Conservation (phyloP, 306 rosid genomes). For the Prunus mume region DNA sequence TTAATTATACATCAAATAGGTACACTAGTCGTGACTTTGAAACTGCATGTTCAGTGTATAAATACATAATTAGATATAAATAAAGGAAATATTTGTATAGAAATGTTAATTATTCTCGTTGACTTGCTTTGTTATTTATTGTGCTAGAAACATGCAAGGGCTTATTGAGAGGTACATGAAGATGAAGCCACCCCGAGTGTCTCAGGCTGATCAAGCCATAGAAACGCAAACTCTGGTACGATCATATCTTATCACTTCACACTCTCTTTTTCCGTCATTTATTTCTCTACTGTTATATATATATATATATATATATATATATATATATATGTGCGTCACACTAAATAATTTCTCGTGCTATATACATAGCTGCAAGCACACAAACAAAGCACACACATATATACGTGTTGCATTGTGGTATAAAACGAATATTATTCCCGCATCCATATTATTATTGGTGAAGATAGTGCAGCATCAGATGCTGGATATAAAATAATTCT, state of each 20-base stretch:
- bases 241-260: background rate
- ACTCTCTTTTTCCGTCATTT: background rate
- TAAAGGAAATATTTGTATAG: too few species aligned
- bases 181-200: conserved; percentile 45
- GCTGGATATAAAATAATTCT: background rate
- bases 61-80: too few species aligned
- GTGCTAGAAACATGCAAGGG: conserved; percentile 84
- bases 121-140: background rate
- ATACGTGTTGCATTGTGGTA: background rate
- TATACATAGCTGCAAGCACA: background rate
- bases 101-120: background rate
- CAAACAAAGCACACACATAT: background rate
- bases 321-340: background rate
- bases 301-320: background rate
- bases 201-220: conserved; percentile 45
- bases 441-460: background rate
- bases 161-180: conserved; percentile 73
- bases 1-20: background rate
- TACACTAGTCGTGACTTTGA: too few species aligned
- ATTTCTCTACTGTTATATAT: background rate
- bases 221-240: conserved; percentile 48
- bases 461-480: conserved; percentile 18
- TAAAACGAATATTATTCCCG: background rate
- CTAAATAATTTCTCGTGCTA: background rate
- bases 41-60: too few species aligned